Base-by-base conservation (phyloP, 306 rosid genomes). In the Datisca glomerata region DNA sequence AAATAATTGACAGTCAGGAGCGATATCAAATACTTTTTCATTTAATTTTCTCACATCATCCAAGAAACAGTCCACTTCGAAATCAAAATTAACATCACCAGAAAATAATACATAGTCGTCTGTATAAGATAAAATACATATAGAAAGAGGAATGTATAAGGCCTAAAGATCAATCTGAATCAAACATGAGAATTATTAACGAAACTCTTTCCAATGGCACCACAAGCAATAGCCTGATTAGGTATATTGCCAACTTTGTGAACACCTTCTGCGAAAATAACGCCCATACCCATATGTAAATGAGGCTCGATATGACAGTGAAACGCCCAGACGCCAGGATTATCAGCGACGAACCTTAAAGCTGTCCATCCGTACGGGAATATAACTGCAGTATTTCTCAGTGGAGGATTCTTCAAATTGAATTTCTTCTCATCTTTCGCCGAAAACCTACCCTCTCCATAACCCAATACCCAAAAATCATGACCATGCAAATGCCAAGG, bases 401-500 rank as follows among this genome's bases (percentile, higher is more conserved):
- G 22, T 1, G 96, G 96, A 4, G 96, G 92, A 13, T 75, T 72
- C 11, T 61, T 71, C 57, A 86, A 19, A 55, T 86, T 86, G 9
- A 81, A 55, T 2, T 25, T 57, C 13, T 12, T 56, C 58, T 35
- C 80, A 21, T 76, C 77, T 0, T 55, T 56, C 0, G 3, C 11
- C 1, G 51, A 44, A 24, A 81, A 86, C 52, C 54, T 86, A 7
- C 94, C 96, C 0, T 81, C 96, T 8, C 96, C 96, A 4, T 75
- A 86, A 0, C 79, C 94, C 45, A 86, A 46, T 7, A 86, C 81
- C 96, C 96, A 86, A 18, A 86, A 86, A 14, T 86, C 86, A 41
- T 81, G 96, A 0, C 96, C 96, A 39, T 86, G 96, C 44, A 86
- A 57, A 54, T 86, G 94, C 94, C 94, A 86, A 0, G 96, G 96